phyloP scores from a whole-genome alignment of 495 filamentous ascomycete species.

The Aspergillus egyptiacus region DNA sequence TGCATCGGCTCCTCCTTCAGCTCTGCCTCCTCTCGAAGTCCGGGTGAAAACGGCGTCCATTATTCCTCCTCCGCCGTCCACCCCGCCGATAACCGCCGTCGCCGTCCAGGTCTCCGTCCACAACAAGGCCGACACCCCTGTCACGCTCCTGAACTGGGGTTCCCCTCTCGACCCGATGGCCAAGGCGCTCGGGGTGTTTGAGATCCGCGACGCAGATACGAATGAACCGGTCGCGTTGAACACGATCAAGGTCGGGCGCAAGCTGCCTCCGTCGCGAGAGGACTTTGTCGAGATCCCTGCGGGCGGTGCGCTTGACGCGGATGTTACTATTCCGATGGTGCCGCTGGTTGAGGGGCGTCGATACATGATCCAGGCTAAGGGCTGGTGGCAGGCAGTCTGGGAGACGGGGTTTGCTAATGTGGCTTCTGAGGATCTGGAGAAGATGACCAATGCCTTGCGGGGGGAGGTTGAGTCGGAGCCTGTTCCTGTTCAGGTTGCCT shows the following conservation, averaged over 20 bases:
- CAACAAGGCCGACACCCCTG: constrained; percentile 33
- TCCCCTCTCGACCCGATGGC: constrained; percentile 45
- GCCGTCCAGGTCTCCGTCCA: constrained; percentile 33
- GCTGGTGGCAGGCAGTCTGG: constrained; percentile 33
- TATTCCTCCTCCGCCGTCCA: constrained; percentile 10
- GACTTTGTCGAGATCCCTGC: constrained; percentile 40
- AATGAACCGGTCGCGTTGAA: constrained; percentile 29
- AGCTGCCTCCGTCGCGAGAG: constrained; percentile 35
- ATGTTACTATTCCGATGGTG: constrained; percentile 15
- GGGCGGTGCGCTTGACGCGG: constrained; percentile 12
- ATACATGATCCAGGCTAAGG: constrained; percentile 26
- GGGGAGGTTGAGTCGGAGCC: constrained; percentile 24
- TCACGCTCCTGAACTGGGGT: constrained; percentile 46
- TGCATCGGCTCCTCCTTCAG: not conserved
- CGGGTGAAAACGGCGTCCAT: constrained; percentile 11
- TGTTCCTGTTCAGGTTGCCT: constrained; percentile 1
- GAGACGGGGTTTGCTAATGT: constrained; percentile 17
- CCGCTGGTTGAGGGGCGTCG: constrained; percentile 19
- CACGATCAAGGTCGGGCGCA: constrained; percentile 40
- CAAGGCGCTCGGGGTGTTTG: constrained; percentile 40
- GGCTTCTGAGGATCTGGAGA: constrained; percentile 16
- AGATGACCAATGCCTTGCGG: constrained; percentile 12
- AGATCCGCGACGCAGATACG: constrained; percentile 30
- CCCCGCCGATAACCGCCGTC: constrained; percentile 11
- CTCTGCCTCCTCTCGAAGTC: constrained; percentile 20